Evolutionary conservation across 768 basidiomycete species (phyloP).

Genomic region (Boletus speciosus): DNA sequence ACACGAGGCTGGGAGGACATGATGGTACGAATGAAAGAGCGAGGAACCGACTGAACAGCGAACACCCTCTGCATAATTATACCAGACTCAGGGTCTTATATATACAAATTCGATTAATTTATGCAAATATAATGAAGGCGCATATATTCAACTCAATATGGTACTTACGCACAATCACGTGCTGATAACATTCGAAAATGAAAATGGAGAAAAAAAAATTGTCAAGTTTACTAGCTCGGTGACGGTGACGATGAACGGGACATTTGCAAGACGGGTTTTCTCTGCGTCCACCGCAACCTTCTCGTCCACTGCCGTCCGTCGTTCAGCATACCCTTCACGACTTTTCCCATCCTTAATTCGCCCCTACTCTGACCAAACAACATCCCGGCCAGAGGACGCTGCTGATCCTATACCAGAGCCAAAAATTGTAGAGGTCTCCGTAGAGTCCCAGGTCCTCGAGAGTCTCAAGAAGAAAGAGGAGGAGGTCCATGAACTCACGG

Average conservation of each 20-base stretch:
- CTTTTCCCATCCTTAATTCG: slow-evolving; percentile 33
- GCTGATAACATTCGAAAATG: not conserved
- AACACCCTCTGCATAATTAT: slow-evolving; percentile 2
- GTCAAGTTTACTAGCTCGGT: not conserved
- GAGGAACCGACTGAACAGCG: not conserved
- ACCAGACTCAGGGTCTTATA: not conserved
- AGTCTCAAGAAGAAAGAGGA: slow-evolving; percentile 80
- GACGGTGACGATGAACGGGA: slow-evolving; percentile 44
- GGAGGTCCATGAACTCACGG: slow-evolving; percentile 81
- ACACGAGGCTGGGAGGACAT: slow-evolving; percentile 47
- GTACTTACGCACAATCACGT: slow-evolving; percentile 21
- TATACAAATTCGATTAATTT: not conserved
- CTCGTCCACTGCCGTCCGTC: slow-evolving; percentile 46
- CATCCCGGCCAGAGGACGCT: slow-evolving; percentile 21
- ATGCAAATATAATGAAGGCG: too few relatives aligned
- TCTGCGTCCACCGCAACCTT: slow-evolving; percentile 59
- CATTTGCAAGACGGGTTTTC: slow-evolving; percentile 49
- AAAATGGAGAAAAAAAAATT: not conserved
- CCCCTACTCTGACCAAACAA: slow-evolving; percentile 59
- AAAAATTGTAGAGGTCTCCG: slow-evolving; percentile 26
- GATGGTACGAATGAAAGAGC: slow-evolving; percentile 23
- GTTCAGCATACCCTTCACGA: slow-evolving; percentile 31
- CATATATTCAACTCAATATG: not conserved
- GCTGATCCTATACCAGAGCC: slow-evolving; percentile 16
- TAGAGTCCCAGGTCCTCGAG: slow-evolving; percentile 36